A percentile compares a stretch with the other conserved stretches of the same genome.
Evolutionary conservation across 225 moss, liverwort and hornwort genomes (phyloP).

Genomic region (Straminergon stramineum): DNA sequence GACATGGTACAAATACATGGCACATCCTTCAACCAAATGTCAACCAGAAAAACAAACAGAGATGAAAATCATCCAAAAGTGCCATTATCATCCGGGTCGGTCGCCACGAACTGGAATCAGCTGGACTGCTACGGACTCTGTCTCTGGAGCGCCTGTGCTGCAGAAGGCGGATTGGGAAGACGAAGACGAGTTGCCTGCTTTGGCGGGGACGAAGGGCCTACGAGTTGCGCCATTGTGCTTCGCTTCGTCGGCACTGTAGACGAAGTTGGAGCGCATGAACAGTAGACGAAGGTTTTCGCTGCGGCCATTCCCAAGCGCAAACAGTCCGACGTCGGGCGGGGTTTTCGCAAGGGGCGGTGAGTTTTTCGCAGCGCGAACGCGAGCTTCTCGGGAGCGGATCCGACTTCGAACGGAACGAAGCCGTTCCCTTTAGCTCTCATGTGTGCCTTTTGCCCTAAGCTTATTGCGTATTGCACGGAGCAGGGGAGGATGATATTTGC

Average conservation of each 20-base stretch:
- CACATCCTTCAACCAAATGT: not conserved
- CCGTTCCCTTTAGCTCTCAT: not conserved
- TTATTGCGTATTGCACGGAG: not conserved
- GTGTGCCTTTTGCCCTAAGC: not conserved
- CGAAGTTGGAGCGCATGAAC: not conserved
- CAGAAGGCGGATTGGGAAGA: not conserved
- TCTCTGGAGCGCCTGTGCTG: not conserved
- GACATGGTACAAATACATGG: not conserved
- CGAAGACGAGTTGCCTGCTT: not conserved
- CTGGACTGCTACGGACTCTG: not conserved
- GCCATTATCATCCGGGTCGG: not conserved
- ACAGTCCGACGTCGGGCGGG: not conserved
- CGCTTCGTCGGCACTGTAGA: not conserved
- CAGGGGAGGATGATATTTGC: conserved; percentile 12
- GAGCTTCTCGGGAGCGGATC: not conserved
- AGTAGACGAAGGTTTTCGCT: not conserved
- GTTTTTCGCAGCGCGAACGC: not conserved
- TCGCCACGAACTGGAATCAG: not conserved
- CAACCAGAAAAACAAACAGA: not conserved
- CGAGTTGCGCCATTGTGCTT: not conserved
- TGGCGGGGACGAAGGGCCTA: not conserved
- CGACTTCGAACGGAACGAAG: not conserved
- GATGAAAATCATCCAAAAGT: not conserved
- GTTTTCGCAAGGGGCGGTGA: not conserved
- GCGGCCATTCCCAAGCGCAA: not conserved